These are phyloP conservation scores for Boletus rubroflammeus DNA, from an alignment of 768 basidiomycete genomes.

Conservation along the genomic window DNA sequence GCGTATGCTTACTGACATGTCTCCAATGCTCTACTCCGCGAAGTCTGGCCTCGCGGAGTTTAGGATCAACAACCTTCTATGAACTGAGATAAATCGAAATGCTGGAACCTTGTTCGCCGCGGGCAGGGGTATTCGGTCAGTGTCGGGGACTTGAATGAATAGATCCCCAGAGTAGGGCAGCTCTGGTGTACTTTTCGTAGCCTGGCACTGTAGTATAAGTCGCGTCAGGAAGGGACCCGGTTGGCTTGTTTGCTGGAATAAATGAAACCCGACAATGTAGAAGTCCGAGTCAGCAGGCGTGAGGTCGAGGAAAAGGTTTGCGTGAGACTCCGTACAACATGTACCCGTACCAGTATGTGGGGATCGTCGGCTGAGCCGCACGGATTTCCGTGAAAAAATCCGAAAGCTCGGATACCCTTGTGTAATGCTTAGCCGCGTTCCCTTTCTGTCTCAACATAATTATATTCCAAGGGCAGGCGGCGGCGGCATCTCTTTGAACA, in stretches of 20 bases:
- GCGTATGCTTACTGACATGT: neutral
- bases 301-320: neutral
- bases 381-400: neutral
- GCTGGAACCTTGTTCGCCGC: neutral
- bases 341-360: neutral
- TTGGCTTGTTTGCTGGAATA: neutral
- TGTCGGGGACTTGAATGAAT: neutral
- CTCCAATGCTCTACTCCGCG: constrained; percentile 22
- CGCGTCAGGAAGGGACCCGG: neutral
- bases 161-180: neutral
- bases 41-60: constrained; percentile 25
- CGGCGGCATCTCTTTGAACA: neutral
- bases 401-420: neutral
- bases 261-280: neutral
- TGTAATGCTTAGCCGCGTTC: neutral
- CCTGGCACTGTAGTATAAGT: neutral
- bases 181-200: neutral
- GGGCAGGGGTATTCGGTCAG: neutral
- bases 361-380: neutral
- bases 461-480: neutral
- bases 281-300: neutral
- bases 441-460: constrained; percentile 2
- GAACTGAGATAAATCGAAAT: neutral
- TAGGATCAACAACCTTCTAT: neutral
- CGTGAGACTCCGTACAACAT: neutral